Evolutionary conservation across 805 yeast genomes (phyloP), one percentile per base, ranked within the genome.

Genomic region (Candida ipomoeae): DNA sequence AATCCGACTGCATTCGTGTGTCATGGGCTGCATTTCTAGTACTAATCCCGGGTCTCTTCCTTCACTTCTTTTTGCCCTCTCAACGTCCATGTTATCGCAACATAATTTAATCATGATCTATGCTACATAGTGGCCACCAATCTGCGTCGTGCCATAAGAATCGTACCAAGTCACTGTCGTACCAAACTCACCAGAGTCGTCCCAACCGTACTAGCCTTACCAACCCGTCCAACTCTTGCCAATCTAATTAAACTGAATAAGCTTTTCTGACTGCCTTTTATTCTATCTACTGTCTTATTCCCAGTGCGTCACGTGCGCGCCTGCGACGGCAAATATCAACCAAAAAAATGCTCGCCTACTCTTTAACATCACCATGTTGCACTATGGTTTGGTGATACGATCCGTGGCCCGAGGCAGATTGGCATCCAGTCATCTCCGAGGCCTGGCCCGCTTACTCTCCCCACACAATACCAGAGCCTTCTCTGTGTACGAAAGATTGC

Each of bases 331-430:
- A 44, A 44, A 35, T 26, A 23, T 35, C 15, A 44, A 11, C 40
- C 40, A 44, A 36, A 44, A 44, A 44, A 44, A 15, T 42, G 40
- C 46, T 37, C 40, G 4, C 17, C 11, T 40, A 26, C 31, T 34
- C 29, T 36, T 6, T 15, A 13, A n/a, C 6, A 45, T 18, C 44
- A 21, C 23, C 40, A 40, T 18, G 32, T 38, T 20, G 11, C 49
- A 41, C 37, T 35, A 21, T 20, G 53, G 39, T 23, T 37, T 32
- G 49, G 52, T 35, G 49, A 48, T 33, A 40, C 52, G 44, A 40
- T 34, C 43, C 45, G 38, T 23, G 44, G 51, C 29, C 41, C 44
- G 44, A 47, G 43, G 32, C 23, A 52, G 36, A 15, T 33, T 47
- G 43, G 44, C 44, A 48, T 44, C 40, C 13, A 15, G 2, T 13